Evolutionary conservation across 345 rosid genomes (phyloP), one percentile per base, ranked within the genome.

Genomic region (Brassica cretica): DNA sequence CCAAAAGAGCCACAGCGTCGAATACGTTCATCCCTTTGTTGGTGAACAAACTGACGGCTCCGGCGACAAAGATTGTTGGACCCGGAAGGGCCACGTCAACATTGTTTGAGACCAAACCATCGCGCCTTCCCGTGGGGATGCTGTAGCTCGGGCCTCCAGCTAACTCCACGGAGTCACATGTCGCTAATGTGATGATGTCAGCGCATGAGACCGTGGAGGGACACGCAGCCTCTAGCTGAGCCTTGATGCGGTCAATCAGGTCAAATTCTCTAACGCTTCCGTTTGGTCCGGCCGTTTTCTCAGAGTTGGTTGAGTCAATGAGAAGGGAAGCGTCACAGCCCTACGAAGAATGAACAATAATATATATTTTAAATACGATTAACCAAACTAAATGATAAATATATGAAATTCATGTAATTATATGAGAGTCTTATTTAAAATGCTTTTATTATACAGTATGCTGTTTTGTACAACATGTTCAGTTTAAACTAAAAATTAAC

Each of bases 251-350:
- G 69, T 93, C 95, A 0, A 93, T 89, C 2, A 93, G 71, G 9
- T 87, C 87, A 68, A 35, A 89, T 27, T 84, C 95, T 27, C 97
- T 82, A 2, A 91, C 89, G 0, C 92, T 89, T 9, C 73, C 77
- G 84, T 88, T 93, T 2, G 98, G 91, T 24, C 90, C 90, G 1
- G 91, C 85, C 0, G 86, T 66, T 81, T 89, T 88, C 77, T 93
- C 97, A 0, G 96, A 82, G 19, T 12, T 11, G 0, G 87, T 87
- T 60, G 91, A 72, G 70, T 91, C 93, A 55, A 88, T 84, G 12
- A 91, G 89, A 68, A 91, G 84, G 0, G 98, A 93, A 30, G 93
- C 97, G 27, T 93, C 97, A 8, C 97, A 93, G 3, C 94, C 98
- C 93, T 88, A 35, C 30, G 65, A 58, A n/a, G 49, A 2, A 60